Evolutionary conservation across 768 basidiomycete genomes (phyloP).

Genomic region (Mycena galopus): DNA sequence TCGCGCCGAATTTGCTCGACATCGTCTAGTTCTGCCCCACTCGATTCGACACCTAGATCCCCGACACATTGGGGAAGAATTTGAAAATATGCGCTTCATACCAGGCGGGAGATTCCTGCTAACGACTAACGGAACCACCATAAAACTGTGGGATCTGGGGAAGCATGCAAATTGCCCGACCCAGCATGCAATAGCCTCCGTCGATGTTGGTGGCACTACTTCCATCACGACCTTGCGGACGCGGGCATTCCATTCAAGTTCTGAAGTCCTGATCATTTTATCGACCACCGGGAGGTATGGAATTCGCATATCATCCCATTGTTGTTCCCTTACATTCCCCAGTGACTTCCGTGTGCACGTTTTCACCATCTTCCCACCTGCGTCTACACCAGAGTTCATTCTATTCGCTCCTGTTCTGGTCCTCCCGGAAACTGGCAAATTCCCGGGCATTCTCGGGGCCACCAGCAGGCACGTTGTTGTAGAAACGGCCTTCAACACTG

Average conservation of each 20-base stretch:
- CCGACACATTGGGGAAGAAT: constrained; percentile 8
- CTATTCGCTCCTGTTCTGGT: constrained; percentile 9
- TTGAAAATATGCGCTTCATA: constrained; percentile 27
- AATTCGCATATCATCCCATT: not conserved
- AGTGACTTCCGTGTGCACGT: constrained; percentile 25
- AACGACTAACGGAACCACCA: not conserved
- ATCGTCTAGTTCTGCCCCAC: not conserved
- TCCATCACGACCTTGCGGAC: constrained; percentile 11
- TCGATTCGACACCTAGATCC: not conserved
- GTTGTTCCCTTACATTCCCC: not conserved
- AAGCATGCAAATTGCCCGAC: no score
- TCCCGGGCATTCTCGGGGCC: constrained; percentile 3
- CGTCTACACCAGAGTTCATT: constrained; percentile 2
- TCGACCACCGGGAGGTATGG: not conserved
- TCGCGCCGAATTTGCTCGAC: not conserved
- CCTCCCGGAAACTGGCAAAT: not conserved
- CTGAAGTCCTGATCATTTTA: constrained; percentile 20
- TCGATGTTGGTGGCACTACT: not conserved
- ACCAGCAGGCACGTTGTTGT: constrained; percentile 25
- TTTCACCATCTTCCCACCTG: constrained; percentile 16
- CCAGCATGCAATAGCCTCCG: constrained; percentile 1
- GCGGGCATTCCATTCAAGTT: constrained; percentile 2
- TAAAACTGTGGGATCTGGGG: constrained; percentile 31
- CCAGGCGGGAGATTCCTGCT: constrained; percentile 33
- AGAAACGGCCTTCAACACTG: not conserved